Evolutionary conservation across 2,329 filamentous ascomycete species (phyloP).

Genomic region (Aspergillus fructus): DNA sequence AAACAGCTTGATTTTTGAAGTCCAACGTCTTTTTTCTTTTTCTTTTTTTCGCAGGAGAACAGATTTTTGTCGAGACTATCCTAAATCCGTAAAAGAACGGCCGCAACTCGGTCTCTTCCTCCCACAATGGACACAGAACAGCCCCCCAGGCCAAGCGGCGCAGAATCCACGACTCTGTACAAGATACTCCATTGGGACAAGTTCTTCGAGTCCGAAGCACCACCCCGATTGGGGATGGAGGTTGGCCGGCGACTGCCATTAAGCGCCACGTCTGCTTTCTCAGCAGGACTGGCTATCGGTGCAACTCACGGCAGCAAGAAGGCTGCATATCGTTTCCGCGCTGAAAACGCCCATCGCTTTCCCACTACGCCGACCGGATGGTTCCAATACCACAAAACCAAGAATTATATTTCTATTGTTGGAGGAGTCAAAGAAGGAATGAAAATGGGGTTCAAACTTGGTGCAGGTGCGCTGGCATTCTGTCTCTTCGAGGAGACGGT

Average conservation of each 20-base stretch:
- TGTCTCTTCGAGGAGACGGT: constrained; percentile 82
- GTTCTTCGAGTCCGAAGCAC: constrained; percentile 37
- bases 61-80: neutral
- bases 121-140: constrained; percentile 16
- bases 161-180: constrained; percentile 19
- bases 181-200: constrained; percentile 38
- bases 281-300: constrained; percentile 70
- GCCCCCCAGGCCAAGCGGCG: constrained; percentile 5
- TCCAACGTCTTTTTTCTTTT: neutral
- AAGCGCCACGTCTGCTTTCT: constrained; percentile 62
- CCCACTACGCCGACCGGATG: constrained; percentile 80
- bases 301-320: constrained; percentile 69
- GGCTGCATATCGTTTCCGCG: constrained; percentile 80
- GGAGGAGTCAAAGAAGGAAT: constrained; percentile 77
- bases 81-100: neutral
- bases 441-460: constrained; percentile 69
- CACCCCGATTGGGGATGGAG: constrained; percentile 59
- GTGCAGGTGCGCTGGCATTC: constrained; percentile 72
- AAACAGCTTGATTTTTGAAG: neutral
- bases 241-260: constrained; percentile 65
- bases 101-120: neutral
- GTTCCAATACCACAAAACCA: constrained; percentile 98
- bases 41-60: neutral
- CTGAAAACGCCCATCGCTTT: constrained; percentile 93
- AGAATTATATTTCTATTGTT: constrained; percentile 84